These are phyloP conservation scores for Cornus controversa DNA, from an alignment of 148 eudicot genomes.

Conservation along the genomic window DNA sequence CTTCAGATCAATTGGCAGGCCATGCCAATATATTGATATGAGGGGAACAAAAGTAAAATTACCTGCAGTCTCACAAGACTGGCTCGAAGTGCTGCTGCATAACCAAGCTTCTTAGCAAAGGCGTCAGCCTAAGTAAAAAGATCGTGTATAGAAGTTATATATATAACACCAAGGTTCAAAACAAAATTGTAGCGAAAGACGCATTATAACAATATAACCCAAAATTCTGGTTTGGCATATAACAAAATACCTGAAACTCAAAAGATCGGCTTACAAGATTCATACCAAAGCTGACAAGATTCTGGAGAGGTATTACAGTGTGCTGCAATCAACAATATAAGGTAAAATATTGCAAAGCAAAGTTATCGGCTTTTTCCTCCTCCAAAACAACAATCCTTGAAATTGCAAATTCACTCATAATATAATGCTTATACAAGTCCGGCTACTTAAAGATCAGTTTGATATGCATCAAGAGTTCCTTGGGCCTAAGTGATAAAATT, in stretches of 20 bases:
- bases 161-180: background rate
- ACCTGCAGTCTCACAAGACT: constrained; percentile 97
- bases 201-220: background rate
- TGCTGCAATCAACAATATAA: constrained; percentile 52
- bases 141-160: background rate
- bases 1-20: no score
- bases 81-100: constrained; percentile 71
- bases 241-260: constrained; percentile 81
- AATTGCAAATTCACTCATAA: background rate
- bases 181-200: background rate
- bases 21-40: no score
- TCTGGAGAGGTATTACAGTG: constrained; percentile 94
- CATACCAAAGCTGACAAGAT: constrained; percentile 78
- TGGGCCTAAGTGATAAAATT: no score
- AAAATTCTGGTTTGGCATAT: background rate
- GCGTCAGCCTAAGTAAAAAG: constrained; percentile 83
- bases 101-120: constrained; percentile 90
- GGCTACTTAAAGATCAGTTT: background rate
- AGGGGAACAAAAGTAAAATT: background rate
- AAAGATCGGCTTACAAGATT: constrained; percentile 95
- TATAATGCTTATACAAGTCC: no score
- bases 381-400: background rate
- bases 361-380: background rate
- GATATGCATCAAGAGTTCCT: no score
- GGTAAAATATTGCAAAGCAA: background rate